Evolutionary conservation across 139 green algal species (phyloP), one percentile per base, ranked within the genome.

Genomic region (Chlorokybus atmophyticus): DNA sequence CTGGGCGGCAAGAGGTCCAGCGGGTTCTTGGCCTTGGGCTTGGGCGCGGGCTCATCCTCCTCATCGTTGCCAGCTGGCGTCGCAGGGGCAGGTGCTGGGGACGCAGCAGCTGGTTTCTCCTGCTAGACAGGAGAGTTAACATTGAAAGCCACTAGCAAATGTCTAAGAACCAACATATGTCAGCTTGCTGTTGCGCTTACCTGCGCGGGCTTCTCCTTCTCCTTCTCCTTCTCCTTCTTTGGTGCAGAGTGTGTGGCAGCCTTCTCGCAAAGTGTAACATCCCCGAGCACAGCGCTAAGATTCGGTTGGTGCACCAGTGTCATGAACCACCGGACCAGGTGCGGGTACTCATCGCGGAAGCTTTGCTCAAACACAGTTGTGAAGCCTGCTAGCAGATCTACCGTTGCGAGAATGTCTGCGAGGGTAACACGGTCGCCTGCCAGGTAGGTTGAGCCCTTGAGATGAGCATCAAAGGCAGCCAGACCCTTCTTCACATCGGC

Each of bases 361-460:
- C 53, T 35, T 23, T 42, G 25, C 3, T 29, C 35, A 7, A 47
- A 24, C 17, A 70, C 17, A 26, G 39, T 75, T 40, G 24, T 24
- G 64, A 80, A 72, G 60, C 60, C 64, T n/a, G 50, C 10, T 25
- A 63, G 62, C 14, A 84, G 42, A 29, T 66, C 73, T 68, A 60
- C 77, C 14, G 47, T 50, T 29, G 29, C 31, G 25, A 84, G 58
- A 54, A 84, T 83, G 66, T 84, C 77, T 26, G 77, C 77, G 25
- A 84, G 62, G 1, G 77, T 84, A 30, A 82, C 62, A 3, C 19
- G 24, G 26, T 83, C 38, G 29, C 69, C 75, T 0, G 81, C 72
- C 4, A 84, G 64, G 67, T 67, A 83, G 10, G 77, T 83, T 52
- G 71, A 53, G n/a, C 39, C 42, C 4, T 29, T 19, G 21, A 84